Conservation (phyloP, 2,329 filamentous ascomycete species). For the Akanthomyces muscarius region DNA sequence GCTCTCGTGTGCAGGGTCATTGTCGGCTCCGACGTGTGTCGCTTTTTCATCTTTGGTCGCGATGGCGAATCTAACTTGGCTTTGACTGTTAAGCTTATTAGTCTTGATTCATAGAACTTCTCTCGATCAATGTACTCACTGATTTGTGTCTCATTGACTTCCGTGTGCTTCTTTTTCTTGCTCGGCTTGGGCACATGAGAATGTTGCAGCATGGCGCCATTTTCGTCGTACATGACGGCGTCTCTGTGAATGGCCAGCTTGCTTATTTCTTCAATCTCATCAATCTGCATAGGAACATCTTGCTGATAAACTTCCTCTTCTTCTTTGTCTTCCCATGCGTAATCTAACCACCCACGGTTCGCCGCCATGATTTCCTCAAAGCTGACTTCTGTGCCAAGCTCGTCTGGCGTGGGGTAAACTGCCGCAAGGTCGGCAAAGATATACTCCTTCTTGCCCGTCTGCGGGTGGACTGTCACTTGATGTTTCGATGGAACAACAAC, state of each 20-base stretch:
- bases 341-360: constrained; percentile 64
- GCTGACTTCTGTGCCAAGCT: constrained; percentile 70
- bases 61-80: constrained; percentile 88
- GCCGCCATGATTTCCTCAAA: constrained; percentile 89
- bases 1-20: constrained; percentile 97
- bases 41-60: constrained; percentile 77
- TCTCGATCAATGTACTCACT: constrained; percentile 51
- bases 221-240: constrained; percentile 50
- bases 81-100: constrained; percentile 61
- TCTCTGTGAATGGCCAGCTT: constrained; percentile 28
- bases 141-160: constrained; percentile 88
- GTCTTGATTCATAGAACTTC: constrained; percentile 4
- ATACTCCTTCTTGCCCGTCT: constrained; percentile 77
- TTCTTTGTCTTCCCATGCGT: constrained; percentile 46
- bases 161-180: constrained; percentile 75
- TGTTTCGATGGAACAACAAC: constrained; percentile 66
- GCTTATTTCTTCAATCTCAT: constrained; percentile 31
- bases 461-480: constrained; percentile 77
- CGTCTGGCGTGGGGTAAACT: constrained; percentile 74
- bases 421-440: constrained; percentile 83
- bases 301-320: constrained; percentile 33
- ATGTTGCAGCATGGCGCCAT: constrained; percentile 48
- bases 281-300: constrained; percentile 23
- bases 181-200: constrained; percentile 43
- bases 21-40: constrained; percentile 74